phyloP scores from a whole-genome alignment of 495 filamentous ascomycete genomes.

The Talaromyces stipitatus region DNA sequence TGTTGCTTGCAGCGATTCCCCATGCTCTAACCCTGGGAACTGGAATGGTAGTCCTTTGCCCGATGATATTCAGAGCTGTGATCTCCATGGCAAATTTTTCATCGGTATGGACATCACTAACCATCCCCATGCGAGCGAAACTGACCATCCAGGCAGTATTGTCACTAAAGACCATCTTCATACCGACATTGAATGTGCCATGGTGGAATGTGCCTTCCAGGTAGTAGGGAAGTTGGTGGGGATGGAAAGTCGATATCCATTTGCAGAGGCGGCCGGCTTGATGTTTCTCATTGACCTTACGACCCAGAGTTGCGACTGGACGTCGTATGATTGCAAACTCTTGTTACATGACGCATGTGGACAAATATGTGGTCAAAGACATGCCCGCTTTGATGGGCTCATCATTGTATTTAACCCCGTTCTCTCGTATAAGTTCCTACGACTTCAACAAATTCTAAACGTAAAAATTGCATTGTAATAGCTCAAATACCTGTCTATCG shows the following conservation, averaged over 20 bases:
- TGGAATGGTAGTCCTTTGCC: conserved; percentile 33
- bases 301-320: conserved; percentile 24
- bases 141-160: conserved; percentile 27
- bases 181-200: conserved; percentile 28
- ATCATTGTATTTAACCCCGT: no score
- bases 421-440: no score
- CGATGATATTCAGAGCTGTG: conserved; percentile 23
- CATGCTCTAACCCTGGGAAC: conserved; percentile 30
- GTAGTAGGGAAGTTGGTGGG: conserved; percentile 23
- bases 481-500: no score
- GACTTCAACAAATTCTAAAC: no score
- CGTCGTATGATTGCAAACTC: no score
- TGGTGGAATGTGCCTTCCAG: conserved; percentile 24
- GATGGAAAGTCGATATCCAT: conserved; percentile 33
- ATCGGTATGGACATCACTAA: conserved; percentile 21
- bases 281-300: conserved; percentile 24
- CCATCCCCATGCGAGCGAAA: conserved; percentile 28
- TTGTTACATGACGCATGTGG: no score
- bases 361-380: no score
- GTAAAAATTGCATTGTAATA: no score
- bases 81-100: conserved; percentile 41
- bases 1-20: conserved; percentile 27
- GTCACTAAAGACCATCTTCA: conserved; percentile 27
- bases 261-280: conserved; percentile 20
- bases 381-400: no score